These are phyloP conservation scores for Populus hybrid DNA, from an alignment of 441 rosid genomes.

Conservation along the genomic window DNA sequence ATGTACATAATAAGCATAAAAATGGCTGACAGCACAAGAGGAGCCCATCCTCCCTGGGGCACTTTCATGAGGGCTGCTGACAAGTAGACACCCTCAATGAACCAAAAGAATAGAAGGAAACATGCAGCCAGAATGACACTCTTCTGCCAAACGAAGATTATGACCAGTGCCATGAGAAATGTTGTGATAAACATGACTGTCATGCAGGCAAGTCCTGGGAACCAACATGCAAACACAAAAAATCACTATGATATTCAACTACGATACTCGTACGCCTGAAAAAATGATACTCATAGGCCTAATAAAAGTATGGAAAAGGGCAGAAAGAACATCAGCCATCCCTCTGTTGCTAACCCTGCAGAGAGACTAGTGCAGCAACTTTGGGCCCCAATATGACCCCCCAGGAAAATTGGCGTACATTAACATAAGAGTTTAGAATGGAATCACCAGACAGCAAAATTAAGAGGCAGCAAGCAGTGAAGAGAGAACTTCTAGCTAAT, in stretches of 20 bases:
- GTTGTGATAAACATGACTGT: slow-evolving; percentile 82
- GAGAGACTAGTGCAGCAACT: background rate
- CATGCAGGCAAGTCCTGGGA: slow-evolving; percentile 84
- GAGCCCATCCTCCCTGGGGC: slow-evolving; percentile 90
- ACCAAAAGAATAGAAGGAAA: slow-evolving; percentile 70
- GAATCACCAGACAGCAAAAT: background rate
- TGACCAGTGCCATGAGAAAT: slow-evolving; percentile 85
- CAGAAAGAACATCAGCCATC: background rate
- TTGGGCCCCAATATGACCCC: background rate
- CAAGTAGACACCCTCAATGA: slow-evolving; percentile 71
- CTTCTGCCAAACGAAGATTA: slow-evolving; percentile 75
- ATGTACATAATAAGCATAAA: slow-evolving; percentile 75
- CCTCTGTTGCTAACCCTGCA: background rate
- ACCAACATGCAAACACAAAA: slow-evolving; percentile 19
- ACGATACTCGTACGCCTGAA: background rate
- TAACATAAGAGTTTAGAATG: background rate
- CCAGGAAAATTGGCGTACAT: background rate
- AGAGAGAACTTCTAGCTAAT: background rate
- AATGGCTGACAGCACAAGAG: slow-evolving; percentile 64
- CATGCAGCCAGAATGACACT: slow-evolving; percentile 46
- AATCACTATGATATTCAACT: slow-evolving; percentile 18
- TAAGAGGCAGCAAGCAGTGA: background rate
- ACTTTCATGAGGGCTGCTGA: slow-evolving; percentile 78
- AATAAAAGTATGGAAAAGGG: background rate
- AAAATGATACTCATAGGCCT: background rate